These are phyloP conservation scores for Neophaeococcomyces aloes DNA, from an alignment of 2,329 filamentous ascomycete species.

Conservation along the genomic window DNA sequence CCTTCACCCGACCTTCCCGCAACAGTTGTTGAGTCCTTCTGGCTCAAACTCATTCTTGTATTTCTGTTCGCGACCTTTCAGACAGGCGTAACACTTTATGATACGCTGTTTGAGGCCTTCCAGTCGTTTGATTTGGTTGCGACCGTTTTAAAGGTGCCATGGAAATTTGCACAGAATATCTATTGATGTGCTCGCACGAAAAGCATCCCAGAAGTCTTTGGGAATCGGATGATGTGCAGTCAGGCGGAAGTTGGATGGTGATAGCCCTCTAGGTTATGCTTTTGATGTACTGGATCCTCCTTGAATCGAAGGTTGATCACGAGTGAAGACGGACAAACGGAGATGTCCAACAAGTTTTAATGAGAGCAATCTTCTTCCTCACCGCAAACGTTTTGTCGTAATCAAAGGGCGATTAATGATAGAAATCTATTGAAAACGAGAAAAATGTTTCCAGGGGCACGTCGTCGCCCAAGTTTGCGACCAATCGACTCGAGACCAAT, in stretches of 20 bases:
- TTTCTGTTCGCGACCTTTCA: neutral
- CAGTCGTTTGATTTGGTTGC: neutral
- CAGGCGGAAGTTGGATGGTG: neutral
- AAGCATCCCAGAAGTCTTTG: too few species aligned
- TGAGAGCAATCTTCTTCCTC: neutral
- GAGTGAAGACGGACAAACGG: neutral
- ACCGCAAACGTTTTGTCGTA: neutral
- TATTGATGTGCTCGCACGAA: neutral
- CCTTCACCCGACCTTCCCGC: constrained; percentile 16
- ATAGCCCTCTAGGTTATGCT: neutral
- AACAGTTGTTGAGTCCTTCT: constrained; percentile 17
- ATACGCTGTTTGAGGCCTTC: constrained; percentile 5
- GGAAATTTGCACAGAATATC: neutral
- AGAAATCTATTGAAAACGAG: neutral
- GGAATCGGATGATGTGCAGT: neutral
- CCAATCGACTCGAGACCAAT: neutral
- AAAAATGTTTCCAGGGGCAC: neutral
- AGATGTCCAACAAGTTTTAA: neutral
- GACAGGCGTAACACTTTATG: constrained; percentile 5
- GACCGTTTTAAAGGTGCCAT: neutral
- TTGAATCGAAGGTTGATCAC: neutral
- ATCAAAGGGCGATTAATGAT: neutral
- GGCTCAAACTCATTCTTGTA: constrained; percentile 17
- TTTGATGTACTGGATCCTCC: neutral
- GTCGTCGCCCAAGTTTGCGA: constrained; percentile 2